phyloP scores from a whole-genome alignment of 768 basidiomycete genomes.

The Tricholoma hemisulphureum region DNA sequence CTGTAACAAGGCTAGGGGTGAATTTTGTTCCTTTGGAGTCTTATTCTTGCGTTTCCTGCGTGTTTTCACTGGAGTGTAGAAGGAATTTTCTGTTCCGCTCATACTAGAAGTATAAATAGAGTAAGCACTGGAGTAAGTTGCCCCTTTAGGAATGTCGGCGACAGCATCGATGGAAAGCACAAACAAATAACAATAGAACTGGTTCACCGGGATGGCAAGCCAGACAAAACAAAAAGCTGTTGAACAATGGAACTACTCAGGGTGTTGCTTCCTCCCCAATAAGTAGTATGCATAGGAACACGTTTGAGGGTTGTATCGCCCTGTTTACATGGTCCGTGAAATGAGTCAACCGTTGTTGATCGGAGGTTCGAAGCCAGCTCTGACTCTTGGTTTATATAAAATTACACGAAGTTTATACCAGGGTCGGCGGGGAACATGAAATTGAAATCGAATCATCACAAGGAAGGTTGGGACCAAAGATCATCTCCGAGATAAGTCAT shows the following conservation, averaged over 20 bases:
- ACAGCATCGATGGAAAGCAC: slow-evolving; percentile 11
- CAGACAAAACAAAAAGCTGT: neutral
- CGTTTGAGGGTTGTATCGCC: slow-evolving; percentile 22
- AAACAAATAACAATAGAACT: slow-evolving; percentile 22
- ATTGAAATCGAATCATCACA: slow-evolving; percentile 41
- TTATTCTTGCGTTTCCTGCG: slow-evolving; percentile 54
- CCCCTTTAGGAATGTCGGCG: neutral
- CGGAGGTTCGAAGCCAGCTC: neutral
- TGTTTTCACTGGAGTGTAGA: slow-evolving; percentile 45
- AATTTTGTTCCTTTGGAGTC: slow-evolving; percentile 25
- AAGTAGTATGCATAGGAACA: slow-evolving; percentile 6
- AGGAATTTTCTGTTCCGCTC: slow-evolving; percentile 25
- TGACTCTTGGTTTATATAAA: neutral
- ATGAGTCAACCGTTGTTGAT: neutral
- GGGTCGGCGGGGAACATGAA: neutral
- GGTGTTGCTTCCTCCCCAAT: neutral
- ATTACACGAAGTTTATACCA: neutral
- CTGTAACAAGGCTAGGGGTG: slow-evolving; percentile 40
- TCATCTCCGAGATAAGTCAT: slow-evolving; percentile 87
- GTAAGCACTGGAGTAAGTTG: too few relatives aligned
- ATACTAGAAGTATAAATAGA: slow-evolving; percentile 15
- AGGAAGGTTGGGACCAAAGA: slow-evolving; percentile 67
- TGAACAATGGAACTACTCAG: neutral
- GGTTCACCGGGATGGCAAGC: slow-evolving; percentile 16
- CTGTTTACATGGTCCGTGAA: neutral